Evolutionary conservation across 148 eudicot genomes (phyloP).

Genomic region (Cornus kousa): DNA sequence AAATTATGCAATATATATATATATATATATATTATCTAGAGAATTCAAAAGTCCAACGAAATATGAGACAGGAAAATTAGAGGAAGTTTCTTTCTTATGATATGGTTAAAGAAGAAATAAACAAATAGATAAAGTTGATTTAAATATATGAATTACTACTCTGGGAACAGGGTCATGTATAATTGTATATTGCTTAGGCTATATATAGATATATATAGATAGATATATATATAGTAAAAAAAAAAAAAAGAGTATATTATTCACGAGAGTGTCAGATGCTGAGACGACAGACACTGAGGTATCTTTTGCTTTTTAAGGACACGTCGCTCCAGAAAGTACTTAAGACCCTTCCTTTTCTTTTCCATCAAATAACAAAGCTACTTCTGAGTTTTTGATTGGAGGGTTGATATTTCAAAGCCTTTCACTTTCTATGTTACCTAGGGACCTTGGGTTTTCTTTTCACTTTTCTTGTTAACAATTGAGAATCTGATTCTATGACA

Average conservation of each 20-base stretch:
- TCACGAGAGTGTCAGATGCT: constrained; percentile 19
- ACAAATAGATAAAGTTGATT: too few relatives aligned
- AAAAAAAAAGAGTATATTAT: neutral
- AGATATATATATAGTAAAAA: too few relatives aligned
- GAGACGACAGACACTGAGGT: neutral
- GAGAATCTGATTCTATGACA: constrained; percentile 1
- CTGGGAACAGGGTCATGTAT: too few relatives aligned
- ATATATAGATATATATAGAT: too few relatives aligned
- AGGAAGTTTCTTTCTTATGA: too few relatives aligned
- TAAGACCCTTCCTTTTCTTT: neutral
- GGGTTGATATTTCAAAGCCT: neutral
- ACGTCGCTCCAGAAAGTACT: constrained; percentile 13
- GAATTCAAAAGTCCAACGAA: too few relatives aligned
- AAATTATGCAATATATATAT: too few relatives aligned
- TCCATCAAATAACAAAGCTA: neutral
- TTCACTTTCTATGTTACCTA: neutral
- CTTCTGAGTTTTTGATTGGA: neutral
- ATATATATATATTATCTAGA: too few relatives aligned
- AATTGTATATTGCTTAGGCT: too few relatives aligned
- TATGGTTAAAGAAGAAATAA: too few relatives aligned
- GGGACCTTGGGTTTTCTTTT: neutral
- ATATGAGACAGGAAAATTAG: too few relatives aligned
- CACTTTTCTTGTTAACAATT: neutral
- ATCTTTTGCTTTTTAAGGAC: constrained; percentile 16
- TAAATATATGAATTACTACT: too few relatives aligned